Conservation (phyloP, 2,329 filamentous ascomycete genomes). For the Neonectria faginata region DNA sequence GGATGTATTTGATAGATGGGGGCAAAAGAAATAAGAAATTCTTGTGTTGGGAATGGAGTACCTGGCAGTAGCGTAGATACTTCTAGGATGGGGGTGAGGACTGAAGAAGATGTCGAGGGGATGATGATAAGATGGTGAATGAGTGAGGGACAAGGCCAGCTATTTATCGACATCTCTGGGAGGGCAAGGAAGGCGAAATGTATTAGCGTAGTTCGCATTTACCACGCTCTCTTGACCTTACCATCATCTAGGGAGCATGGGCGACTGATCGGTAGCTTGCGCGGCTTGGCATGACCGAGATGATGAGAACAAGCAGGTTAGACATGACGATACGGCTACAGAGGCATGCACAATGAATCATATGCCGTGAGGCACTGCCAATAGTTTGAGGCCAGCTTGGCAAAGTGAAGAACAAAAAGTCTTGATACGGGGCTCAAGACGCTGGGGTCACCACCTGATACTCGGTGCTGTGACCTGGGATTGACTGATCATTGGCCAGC, state of each 20-base stretch:
- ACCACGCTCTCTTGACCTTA: not conserved
- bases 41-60: too few relatives aligned
- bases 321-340: too few relatives aligned
- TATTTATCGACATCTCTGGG: not conserved
- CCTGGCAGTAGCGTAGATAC: not conserved
- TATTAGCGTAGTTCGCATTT: not conserved
- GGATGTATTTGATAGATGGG: not conserved
- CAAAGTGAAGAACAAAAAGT: too few relatives aligned
- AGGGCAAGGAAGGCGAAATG: not conserved
- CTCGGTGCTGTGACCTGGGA: too few relatives aligned
- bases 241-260: not conserved
- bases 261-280: not conserved
- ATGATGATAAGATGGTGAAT: not conserved
- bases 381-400: too few relatives aligned
- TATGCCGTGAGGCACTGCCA: too few relatives aligned
- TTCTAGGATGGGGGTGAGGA: not conserved
- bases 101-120: not conserved
- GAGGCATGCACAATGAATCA: too few relatives aligned
- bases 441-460: too few relatives aligned
- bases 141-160: not conserved
- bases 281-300: not conserved
- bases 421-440: too few relatives aligned
- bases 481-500: not conserved
- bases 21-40: too few relatives aligned
- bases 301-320: not conserved